These are phyloP conservation scores for Lolium perenne DNA, from an alignment of 176 grass and related monocot species.

Conservation along the genomic window DNA sequence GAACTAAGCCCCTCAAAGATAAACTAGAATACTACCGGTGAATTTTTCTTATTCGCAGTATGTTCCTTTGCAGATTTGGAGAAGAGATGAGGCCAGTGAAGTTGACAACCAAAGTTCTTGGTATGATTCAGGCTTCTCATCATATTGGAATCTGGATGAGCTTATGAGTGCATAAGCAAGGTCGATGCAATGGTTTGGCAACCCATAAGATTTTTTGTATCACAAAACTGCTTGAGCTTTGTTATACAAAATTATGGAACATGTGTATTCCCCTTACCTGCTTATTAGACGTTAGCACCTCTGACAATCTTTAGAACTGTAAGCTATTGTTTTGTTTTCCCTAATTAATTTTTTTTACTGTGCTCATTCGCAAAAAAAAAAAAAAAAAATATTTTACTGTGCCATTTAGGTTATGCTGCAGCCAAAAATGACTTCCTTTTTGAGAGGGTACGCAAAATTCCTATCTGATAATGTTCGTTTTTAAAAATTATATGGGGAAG, in stretches of 20 bases:
- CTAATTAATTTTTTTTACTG: conserved; percentile 44
- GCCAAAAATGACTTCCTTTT: conserved; percentile 97
- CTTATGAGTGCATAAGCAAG: conserved; percentile 28
- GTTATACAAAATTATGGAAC: conserved; percentile 36
- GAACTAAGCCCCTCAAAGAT: conserved; percentile 34
- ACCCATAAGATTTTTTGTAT: conserved; percentile 27
- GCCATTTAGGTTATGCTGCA: conserved; percentile 84
- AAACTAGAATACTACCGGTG: background rate
- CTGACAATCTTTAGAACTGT: conserved; percentile 11
- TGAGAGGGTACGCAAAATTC: conserved; percentile 82
- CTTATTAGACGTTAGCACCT: background rate
- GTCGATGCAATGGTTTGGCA: conserved; percentile 27
- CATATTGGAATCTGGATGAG: conserved; percentile 34
- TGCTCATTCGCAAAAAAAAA: too few species aligned
- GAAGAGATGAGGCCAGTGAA: conserved; percentile 99
- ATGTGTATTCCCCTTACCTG: conserved; percentile 8
- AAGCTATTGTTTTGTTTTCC: conserved; percentile 40
- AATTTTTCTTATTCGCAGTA: conserved; percentile 39
- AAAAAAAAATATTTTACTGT: too few species aligned
- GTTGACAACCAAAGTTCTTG: conserved; percentile 89
- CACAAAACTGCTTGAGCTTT: conserved; percentile 37
- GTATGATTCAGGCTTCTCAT: conserved; percentile 55
- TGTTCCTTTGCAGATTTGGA: conserved; percentile 79
- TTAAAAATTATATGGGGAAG: conserved; percentile 9
- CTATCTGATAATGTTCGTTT: conserved; percentile 29